Conservation (phyloP, 441 rosid genomes). For the Hura crepitans region DNA sequence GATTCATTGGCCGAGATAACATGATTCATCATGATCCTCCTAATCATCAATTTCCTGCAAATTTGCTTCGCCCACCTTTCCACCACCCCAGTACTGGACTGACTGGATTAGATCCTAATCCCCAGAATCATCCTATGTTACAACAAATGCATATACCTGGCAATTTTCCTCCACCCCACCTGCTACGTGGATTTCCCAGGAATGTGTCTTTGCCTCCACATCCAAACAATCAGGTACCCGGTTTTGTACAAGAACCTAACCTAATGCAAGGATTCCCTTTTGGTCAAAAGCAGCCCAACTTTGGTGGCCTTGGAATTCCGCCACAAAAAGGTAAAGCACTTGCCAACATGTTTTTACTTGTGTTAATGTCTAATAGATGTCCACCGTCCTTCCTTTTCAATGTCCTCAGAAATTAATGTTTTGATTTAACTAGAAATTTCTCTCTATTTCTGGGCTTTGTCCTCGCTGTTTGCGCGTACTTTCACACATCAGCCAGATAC, state of each 20-base stretch:
- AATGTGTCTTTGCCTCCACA: slow-evolving; percentile 42
- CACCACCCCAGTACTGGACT: slow-evolving; percentile 47
- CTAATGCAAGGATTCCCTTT: slow-evolving; percentile 63
- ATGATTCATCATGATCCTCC: slow-evolving; percentile 47
- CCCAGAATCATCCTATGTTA: slow-evolving; percentile 50
- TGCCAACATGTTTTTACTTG: no score
- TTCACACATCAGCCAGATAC: background rate
- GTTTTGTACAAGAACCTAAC: slow-evolving; percentile 52
- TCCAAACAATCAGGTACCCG: slow-evolving; percentile 52
- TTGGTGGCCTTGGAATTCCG: slow-evolving; percentile 44
- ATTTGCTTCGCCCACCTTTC: slow-evolving; percentile 60
- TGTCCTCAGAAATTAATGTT: background rate
- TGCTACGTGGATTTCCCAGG: slow-evolving; percentile 54
- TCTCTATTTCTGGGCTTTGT: background rate
- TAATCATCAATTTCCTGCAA: slow-evolving; percentile 55
- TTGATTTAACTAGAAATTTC: background rate
- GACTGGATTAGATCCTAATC: slow-evolving; percentile 58
- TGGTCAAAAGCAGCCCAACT: slow-evolving; percentile 58
- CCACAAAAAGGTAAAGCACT: slow-evolving; percentile 47
- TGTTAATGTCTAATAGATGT: background rate
- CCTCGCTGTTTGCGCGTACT: background rate
- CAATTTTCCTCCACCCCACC: slow-evolving; percentile 55
- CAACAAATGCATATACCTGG: slow-evolving; percentile 68
- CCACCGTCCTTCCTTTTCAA: background rate
- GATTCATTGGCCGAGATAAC: slow-evolving; percentile 51